These are phyloP conservation scores for Saposhnikovia divaricata DNA, from an alignment of 129 eudicot genomes.

Conservation along the genomic window DNA sequence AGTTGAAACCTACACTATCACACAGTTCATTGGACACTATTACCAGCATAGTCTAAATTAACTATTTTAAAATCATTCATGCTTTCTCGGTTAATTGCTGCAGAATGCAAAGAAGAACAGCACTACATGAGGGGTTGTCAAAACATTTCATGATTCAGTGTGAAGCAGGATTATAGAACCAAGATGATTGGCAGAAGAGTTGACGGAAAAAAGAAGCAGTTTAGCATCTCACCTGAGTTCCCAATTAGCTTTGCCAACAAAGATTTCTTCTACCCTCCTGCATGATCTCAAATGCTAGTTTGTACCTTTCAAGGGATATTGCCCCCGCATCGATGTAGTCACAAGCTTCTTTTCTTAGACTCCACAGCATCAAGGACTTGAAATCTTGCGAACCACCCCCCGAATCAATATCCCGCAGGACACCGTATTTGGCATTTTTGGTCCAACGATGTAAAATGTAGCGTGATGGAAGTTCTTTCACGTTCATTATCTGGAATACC, in stretches of 20 bases:
- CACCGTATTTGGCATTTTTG: constrained; percentile 60
- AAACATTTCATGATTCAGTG: not conserved
- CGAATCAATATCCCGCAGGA: constrained; percentile 56
- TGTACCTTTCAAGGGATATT: constrained; percentile 61
- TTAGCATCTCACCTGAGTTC: constrained; percentile 11
- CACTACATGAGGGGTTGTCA: not conserved
- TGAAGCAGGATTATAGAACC: not conserved
- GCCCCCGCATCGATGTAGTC: constrained; percentile 71
- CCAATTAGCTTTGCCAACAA: constrained; percentile 59
- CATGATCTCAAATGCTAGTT: constrained; percentile 82
- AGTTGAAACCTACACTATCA: not conserved
- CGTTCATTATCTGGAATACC: constrained; percentile 67
- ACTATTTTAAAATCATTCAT: not conserved
- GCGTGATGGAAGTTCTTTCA: constrained; percentile 77
- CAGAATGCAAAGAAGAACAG: not conserved
- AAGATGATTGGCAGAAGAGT: not conserved
- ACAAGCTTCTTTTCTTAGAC: constrained; percentile 75
- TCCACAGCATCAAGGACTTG: constrained; percentile 74
- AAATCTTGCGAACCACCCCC: constrained; percentile 58
- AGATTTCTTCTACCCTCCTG: constrained; percentile 77
- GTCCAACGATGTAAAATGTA: constrained; percentile 75
- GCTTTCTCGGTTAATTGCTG: too few species aligned
- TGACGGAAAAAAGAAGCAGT: not conserved
- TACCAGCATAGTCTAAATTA: not conserved
- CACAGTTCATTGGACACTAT: not conserved